Conservation (phyloP, 257 asterid species). For the Solanum tarapatanum region DNA sequence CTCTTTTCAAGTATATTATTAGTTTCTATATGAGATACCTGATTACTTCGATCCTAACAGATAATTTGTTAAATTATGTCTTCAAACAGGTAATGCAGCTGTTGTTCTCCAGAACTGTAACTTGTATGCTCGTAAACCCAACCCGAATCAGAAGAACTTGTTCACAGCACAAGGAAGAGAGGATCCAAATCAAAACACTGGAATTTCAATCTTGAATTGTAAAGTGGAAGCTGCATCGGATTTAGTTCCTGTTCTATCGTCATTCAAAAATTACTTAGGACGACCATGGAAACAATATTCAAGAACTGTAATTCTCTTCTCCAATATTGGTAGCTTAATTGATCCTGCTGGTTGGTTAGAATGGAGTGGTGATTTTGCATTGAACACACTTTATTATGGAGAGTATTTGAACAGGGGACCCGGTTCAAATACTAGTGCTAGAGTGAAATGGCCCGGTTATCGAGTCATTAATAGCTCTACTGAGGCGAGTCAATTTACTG, state of each 20-base stretch:
- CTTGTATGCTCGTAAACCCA: slow-evolving; percentile 72
- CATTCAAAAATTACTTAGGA: slow-evolving; percentile 53
- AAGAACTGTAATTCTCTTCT: slow-evolving; percentile 47
- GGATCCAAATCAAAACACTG: slow-evolving; percentile 91
- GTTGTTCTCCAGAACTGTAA: slow-evolving; percentile 69
- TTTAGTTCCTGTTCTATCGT: slow-evolving; percentile 49
- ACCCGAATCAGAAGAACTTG: slow-evolving; percentile 47
- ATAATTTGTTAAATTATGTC: not conserved
- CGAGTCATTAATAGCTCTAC: slow-evolving; percentile 36
- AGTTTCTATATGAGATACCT: not conserved
- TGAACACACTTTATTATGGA: slow-evolving; percentile 53
- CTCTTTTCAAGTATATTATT: not conserved
- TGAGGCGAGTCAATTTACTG: slow-evolving; percentile 67
- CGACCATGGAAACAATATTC: slow-evolving; percentile 82
- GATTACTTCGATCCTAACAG: not conserved
- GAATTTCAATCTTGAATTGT: slow-evolving; percentile 63
- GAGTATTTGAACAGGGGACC: slow-evolving; percentile 78
- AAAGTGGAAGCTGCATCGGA: slow-evolving; percentile 81
- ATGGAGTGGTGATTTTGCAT: slow-evolving; percentile 53
- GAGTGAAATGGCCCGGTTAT: slow-evolving; percentile 90
- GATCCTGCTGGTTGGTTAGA: slow-evolving; percentile 73
- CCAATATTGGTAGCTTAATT: slow-evolving; percentile 38
- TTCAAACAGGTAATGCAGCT: slow-evolving; percentile 33
- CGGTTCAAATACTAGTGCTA: slow-evolving; percentile 51
- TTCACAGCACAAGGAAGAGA: slow-evolving; percentile 95